Evolutionary conservation across 2,329 filamentous ascomycete species (phyloP).

Genomic region (Pseudopyricularia cyperi): DNA sequence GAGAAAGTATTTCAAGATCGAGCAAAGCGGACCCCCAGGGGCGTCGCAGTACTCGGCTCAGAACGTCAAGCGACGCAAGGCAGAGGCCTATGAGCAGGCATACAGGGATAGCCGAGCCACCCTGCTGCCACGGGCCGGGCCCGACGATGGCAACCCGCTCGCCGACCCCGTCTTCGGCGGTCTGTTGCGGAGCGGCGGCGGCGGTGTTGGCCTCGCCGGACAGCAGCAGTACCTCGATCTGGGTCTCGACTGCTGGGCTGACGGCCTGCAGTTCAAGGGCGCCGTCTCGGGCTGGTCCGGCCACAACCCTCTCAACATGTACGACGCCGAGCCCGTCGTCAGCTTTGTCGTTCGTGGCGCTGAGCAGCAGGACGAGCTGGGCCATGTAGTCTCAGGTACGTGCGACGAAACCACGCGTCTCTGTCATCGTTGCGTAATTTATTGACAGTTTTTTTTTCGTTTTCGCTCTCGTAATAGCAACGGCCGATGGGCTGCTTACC

Average conservation of each 20-base stretch:
- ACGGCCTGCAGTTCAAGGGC: conserved; percentile 4
- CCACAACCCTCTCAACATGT: neutral
- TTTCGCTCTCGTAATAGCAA: neutral
- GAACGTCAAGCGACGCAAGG: conserved; percentile 41
- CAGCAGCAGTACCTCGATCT: conserved; percentile 6
- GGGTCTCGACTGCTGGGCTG: neutral
- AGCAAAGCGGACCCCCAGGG: conserved; percentile 40
- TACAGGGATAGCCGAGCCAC: conserved; percentile 1
- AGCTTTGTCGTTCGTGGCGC: neutral
- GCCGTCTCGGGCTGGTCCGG: neutral
- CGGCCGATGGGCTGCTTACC: neutral
- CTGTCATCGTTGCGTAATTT: neutral
- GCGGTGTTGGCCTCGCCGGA: conserved; percentile 9
- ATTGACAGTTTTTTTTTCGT: neutral
- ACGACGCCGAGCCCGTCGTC: neutral
- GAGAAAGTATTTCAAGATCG: conserved; percentile 54
- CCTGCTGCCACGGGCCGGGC: neutral
- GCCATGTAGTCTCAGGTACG: neutral
- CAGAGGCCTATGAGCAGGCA: conserved; percentile 24
- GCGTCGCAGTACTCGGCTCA: conserved; percentile 41
- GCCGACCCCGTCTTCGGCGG: conserved; percentile 16
- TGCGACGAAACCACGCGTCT: neutral
- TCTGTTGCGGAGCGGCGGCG: conserved; percentile 18
- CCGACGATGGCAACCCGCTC: conserved; percentile 19
- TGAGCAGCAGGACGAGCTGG: neutral